Evolutionary conservation across 257 asterid genomes (phyloP), one percentile per base, ranked within the genome.

Genomic region (Solanum dulcamara): DNA sequence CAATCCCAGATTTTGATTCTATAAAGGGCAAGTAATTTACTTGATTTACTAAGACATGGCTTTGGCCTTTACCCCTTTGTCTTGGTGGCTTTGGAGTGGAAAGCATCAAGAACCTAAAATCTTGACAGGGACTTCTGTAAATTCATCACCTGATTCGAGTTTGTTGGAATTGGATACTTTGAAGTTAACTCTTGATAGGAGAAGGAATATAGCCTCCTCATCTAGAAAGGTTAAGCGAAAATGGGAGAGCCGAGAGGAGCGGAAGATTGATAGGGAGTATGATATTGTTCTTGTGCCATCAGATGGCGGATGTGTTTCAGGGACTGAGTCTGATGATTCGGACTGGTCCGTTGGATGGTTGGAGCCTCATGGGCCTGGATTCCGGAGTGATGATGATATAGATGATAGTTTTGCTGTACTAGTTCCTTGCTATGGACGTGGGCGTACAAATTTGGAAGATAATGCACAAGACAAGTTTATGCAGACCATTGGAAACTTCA

Each of bases 291-390:
- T 89, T 72, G 93, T 91, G 68, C 91, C 93, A 66, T 89, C 91
- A 2, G 93, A 91, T 42, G 92, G 93, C 13, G 93, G 92, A 48
- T 89, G 93, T 71, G 85, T 89, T 83, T 91, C 93, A 4, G 93
- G 89, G 79, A 89, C 93, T 40, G 93, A 89, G 48, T 91, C 93
- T 26, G 92, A 91, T 74, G 93, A 89, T 88, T 91, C 93, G 0
- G 92, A 91, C 80, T 91, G 91, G 89, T 89, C 93, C 4, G 83
- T 91, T 66, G 92, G 93, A 83, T 91, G 93, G 93, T 87, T 87
- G 81, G 92, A 91, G 86, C 92, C 92, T 40, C 90, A 91, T 83
- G 92, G 89, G 7, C 86, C 92, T 55, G 88, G 87, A 10, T 89
- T 89, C 82, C 91, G 72, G n/a, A 84, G 85, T 7, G 91, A 86